Conservation (phyloP, 805 yeast species). For the Wickerhamiella nectarea region DNA sequence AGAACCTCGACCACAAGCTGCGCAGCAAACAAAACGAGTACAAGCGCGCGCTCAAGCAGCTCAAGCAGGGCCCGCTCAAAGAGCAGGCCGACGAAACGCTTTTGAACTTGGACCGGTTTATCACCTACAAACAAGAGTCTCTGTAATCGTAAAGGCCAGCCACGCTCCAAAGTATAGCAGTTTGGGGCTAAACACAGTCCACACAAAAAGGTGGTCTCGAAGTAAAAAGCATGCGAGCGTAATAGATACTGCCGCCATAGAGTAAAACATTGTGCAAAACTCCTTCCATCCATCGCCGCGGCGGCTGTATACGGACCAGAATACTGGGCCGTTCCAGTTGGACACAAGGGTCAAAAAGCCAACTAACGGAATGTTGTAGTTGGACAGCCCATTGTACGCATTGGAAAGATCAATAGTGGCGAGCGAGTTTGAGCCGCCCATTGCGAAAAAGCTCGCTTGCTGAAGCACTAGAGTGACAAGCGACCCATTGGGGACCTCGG, state of each 20-base stretch:
- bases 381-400: slow-evolving; percentile 76
- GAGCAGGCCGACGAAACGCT: slow-evolving; percentile 52
- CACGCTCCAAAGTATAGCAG: slow-evolving; percentile 68
- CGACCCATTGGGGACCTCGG: not conserved
- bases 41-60: slow-evolving; percentile 42
- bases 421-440: slow-evolving; percentile 84
- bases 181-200: slow-evolving; percentile 97
- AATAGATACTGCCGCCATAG: slow-evolving; percentile 12
- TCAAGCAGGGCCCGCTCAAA: slow-evolving; percentile 43
- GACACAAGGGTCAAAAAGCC: slow-evolving; percentile 67
- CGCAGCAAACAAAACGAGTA: slow-evolving; percentile 34
- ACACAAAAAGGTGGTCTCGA: slow-evolving; percentile 78
- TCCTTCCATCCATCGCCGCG: slow-evolving; percentile 2
- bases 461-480: slow-evolving; percentile 42
- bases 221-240: slow-evolving; percentile 50
- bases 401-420: slow-evolving; percentile 84
- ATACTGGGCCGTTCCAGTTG: slow-evolving; percentile 79
- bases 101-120: slow-evolving; percentile 56
- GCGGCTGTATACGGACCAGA: slow-evolving; percentile 49
- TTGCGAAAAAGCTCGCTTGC: slow-evolving; percentile 66
- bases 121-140: slow-evolving; percentile 45
- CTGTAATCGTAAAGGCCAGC: slow-evolving; percentile 28
- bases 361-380: slow-evolving; percentile 55
- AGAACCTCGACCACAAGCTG: slow-evolving; percentile 34
- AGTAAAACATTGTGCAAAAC: slow-evolving; percentile 12